Base-by-base conservation (phyloP, 2,329 filamentous ascomycete species). In the Paraconiothyrium brasiliense region DNA sequence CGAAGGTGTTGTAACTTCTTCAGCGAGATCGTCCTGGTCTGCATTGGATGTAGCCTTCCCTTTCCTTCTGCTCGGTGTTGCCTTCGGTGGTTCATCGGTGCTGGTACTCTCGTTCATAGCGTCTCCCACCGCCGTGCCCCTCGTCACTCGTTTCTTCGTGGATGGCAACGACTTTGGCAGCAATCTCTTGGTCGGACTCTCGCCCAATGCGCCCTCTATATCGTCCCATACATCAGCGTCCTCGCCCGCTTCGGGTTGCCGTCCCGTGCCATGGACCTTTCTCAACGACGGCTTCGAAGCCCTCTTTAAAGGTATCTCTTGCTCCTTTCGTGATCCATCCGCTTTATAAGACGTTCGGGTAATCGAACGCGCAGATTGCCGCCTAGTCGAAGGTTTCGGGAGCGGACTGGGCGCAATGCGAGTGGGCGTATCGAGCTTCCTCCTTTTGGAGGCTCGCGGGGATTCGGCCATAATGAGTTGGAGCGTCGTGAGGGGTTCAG, bases 161-260 rank as follows among this genome's bases (percentile, higher is more conserved):
- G 61, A 58, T 3, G 65, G 34, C 54, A 48, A 49, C 41, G 55
- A 59, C 34, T 47, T 55, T 10, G 55, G 16, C 5, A 39, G 20
- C 27, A 24, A 11, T 27, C 11, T 27, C 20, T 35, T 54, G 30
- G 52, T 13, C 16, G 48, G 54, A 71, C 65, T 32, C 9, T 75
- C 75, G 44, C 77, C 65, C 57, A 80, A 66, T 8, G 79, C 80
- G 34, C 80, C 79, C 49, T 82, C 80, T 39, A 82, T 78, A 56
- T 82, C 80, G 59, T 82, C 80, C 63, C 81, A 82, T 14, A 81
- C 64, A 54, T 80, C 79, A 34, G 73, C 67, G 7, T 75, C 66
- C 24, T 51, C 62, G 46, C 52, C 57, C 24, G 43, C 57, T 44
- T 49, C 48, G 44, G 58, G 64, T 4, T 57, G 60, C 39, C 59